Base-by-base conservation (phyloP, 345 rosid species). In the Erysimum cheiranthoides region DNA sequence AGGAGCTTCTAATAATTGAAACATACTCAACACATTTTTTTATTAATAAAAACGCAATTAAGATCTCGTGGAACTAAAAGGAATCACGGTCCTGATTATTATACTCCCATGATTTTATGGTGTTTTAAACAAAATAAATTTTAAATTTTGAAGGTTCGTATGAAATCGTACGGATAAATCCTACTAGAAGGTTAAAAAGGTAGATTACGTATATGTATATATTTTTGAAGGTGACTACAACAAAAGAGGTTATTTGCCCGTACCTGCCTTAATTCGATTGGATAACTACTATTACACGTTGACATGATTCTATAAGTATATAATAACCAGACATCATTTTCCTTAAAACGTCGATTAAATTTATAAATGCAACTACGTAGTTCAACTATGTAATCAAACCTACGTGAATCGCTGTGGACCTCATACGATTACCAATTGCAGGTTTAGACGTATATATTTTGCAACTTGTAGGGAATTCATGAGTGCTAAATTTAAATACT, bases 251-350 rank as follows among this genome's bases (percentile, higher is more conserved):
- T 61, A 34, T 51, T 52, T 76, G 16, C 34, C 32, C n/a, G 35
- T 38, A 45, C 28, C 8, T 63, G 53, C 60, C 60, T 36, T 77
- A 27, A 69, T 54, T 70, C 40, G 34, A 77, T 61, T 70, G 66
- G 80, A 70, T 77, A 54, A 63, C 36, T 47, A 56, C 61, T 46
- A n/a, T n/a, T n/a, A 54, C 80, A 70, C 71, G 63, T 45, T 54
- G 34, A 17, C 60, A 70, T 47, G 14, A 36, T 43, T 69, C 70
- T 42, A 42, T 32, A 51, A 18, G 39, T 21, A 39, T 60, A 50
- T 38, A 18, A 61, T 13, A 62, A 25, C 47, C 60, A 60, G 10
- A 75, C 74, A 61, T 61, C 69, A 50, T 51, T 69, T 53, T 70
- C 65, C 49, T 52, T 53, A 16, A 69, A 43, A 43, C 1, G 39